Conservation (phyloP, 2,329 filamentous ascomycete species). For the Fulvia fulva region DNA sequence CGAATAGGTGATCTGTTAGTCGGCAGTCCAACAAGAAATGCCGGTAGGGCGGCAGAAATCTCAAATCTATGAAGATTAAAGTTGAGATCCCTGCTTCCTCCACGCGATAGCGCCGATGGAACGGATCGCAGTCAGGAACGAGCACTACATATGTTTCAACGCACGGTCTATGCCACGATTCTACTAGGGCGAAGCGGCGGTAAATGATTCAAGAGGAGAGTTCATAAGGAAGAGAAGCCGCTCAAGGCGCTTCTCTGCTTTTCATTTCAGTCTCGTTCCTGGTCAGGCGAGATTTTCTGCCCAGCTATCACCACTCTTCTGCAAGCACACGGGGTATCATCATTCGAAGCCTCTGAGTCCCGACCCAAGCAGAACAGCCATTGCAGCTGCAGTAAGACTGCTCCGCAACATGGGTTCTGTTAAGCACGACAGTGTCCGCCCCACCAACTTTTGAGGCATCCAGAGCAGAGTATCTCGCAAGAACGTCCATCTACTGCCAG, state of each 20-base stretch:
- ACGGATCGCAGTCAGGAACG: background rate
- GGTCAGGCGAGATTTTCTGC: background rate
- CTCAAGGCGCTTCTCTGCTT: background rate
- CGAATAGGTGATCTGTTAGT: background rate
- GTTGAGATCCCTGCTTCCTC: background rate
- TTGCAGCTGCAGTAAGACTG: constrained; percentile 5
- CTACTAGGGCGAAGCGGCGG: background rate
- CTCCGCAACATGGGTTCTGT: constrained; percentile 13
- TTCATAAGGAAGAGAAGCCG: background rate
- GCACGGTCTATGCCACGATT: background rate
- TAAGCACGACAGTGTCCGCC: constrained; percentile 14
- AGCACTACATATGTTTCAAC: background rate
- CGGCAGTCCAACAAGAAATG: background rate
- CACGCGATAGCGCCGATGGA: background rate
- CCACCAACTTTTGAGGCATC: constrained; percentile 12
- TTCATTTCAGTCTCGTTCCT: background rate
- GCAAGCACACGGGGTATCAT: constrained; percentile 5
- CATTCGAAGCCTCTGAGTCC: background rate
- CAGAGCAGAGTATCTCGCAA: constrained; percentile 5
- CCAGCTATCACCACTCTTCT: constrained; percentile 4
- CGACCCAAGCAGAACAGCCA: background rate
- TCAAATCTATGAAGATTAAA: background rate
- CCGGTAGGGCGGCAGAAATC: background rate
- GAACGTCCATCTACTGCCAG: constrained; percentile 11
- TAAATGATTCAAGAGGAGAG: background rate